These are phyloP conservation scores for Nothophytophthora sp. DNA, from an alignment of 352 stramenopile genomes.

Conservation along the genomic window DNA sequence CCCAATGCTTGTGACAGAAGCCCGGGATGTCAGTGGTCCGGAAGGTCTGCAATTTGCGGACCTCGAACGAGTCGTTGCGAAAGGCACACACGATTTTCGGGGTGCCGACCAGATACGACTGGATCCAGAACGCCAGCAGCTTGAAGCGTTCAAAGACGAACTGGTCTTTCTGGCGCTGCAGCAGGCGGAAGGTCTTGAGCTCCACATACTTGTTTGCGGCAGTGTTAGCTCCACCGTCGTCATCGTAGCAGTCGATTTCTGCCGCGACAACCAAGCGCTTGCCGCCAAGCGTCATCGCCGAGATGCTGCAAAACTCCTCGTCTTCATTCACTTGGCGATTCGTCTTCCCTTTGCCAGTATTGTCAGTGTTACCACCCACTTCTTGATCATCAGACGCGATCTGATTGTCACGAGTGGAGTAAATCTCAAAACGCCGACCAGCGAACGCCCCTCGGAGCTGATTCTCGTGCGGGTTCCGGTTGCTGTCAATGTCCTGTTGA, in stretches of 20 bases:
- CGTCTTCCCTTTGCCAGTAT: slow-evolving; percentile 1
- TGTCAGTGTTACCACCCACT: background rate
- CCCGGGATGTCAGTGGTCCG: slow-evolving; percentile 57
- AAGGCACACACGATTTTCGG: slow-evolving; percentile 77
- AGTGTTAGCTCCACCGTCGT: slow-evolving; percentile 1
- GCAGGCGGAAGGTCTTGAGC: slow-evolving; percentile 68
- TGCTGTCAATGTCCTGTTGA: slow-evolving; percentile 40
- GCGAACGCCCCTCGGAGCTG: slow-evolving; percentile 64
- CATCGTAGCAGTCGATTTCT: slow-evolving; percentile 68
- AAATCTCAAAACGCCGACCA: slow-evolving; percentile 74
- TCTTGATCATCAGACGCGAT: background rate
- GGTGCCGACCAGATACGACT: slow-evolving; percentile 77
- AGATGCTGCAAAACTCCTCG: slow-evolving; percentile 76
- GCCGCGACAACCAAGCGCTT: slow-evolving; percentile 60
- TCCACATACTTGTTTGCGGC: slow-evolving; percentile 48
- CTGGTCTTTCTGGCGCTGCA: slow-evolving; percentile 62
- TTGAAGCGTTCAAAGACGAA: slow-evolving; percentile 83
- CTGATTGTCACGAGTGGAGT: slow-evolving; percentile 31
- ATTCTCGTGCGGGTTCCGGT: slow-evolving; percentile 45
- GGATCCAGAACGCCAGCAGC: slow-evolving; percentile 83
- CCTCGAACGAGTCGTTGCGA: slow-evolving; percentile 57
- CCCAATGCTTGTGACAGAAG: slow-evolving; percentile 75
- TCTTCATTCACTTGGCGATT: slow-evolving; percentile 53
- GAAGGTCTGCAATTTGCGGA: slow-evolving; percentile 71
- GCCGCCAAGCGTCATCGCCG: slow-evolving; percentile 47